Evolutionary conservation across 768 basidiomycete species (phyloP).

Genomic region (Mycena galopus): DNA sequence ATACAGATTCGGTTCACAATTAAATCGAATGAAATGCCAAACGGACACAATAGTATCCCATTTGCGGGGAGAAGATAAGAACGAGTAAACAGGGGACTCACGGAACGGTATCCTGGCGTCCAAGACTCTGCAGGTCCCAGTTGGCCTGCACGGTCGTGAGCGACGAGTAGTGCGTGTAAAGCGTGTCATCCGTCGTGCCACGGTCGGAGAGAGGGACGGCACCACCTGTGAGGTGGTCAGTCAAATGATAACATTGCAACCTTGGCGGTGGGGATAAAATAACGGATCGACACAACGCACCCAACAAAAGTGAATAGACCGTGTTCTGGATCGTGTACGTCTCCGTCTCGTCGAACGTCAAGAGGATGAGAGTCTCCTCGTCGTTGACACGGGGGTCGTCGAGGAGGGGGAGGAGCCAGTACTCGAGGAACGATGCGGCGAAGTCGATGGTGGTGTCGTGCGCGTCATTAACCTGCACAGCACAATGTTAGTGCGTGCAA

Average conservation of each 20-base stretch:
- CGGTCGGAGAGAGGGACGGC: conserved; percentile 57
- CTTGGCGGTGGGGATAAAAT: background rate
- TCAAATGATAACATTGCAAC: background rate
- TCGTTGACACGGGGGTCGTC: conserved; percentile 65
- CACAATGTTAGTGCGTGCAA: conserved; percentile 15
- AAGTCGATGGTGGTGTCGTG: conserved; percentile 72
- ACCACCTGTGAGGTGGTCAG: conserved; percentile 48
- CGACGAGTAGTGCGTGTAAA: conserved; percentile 73
- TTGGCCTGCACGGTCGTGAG: conserved; percentile 71
- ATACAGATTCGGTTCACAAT: too few species aligned
- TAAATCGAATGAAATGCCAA: too few species aligned
- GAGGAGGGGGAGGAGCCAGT: conserved; percentile 67
- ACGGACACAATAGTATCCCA: too few species aligned
- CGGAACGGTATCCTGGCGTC: conserved; percentile 62
- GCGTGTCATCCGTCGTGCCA: conserved; percentile 63
- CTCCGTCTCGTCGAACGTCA: conserved; percentile 75
- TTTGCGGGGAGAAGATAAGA: too few species aligned
- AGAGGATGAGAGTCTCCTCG: conserved; percentile 65
- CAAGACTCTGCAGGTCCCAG: conserved; percentile 73
- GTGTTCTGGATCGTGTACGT: conserved; percentile 58
- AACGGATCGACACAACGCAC: background rate
- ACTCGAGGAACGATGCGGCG: conserved; percentile 58
- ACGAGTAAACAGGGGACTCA: too few species aligned
- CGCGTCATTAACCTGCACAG: conserved; percentile 59
- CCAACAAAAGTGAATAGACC: conserved; percentile 51